These are phyloP conservation scores for Cicer judaicum DNA, from an alignment of 306 rosid species.

Conservation along the genomic window DNA sequence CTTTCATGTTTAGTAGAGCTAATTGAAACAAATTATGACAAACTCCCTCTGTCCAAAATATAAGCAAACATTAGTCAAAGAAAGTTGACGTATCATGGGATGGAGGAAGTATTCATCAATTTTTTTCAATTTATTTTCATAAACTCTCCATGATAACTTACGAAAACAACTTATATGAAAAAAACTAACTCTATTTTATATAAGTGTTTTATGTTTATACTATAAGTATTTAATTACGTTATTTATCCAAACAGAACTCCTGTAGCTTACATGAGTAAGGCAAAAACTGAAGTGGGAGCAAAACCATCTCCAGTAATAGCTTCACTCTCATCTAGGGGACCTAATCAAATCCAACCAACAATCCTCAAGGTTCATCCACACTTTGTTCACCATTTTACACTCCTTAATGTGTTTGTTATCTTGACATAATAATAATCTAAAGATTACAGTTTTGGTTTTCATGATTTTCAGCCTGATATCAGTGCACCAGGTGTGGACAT, in stretches of 20 bases:
- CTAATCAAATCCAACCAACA: slow-evolving; percentile 48
- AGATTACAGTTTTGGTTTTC: neutral
- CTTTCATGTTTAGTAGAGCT: too few species aligned
- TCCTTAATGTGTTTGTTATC: neutral
- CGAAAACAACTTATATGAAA: too few species aligned
- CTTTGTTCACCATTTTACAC: neutral
- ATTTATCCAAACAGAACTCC: slow-evolving; percentile 38
- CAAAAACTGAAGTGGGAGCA: slow-evolving; percentile 50
- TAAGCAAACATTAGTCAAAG: too few species aligned
- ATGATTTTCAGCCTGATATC: slow-evolving; percentile 62
- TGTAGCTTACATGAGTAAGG: slow-evolving; percentile 55
- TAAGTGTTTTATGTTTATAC: too few species aligned
- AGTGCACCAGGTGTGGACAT: slow-evolving; percentile 67
- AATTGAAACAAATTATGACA: too few species aligned
- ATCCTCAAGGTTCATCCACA: slow-evolving; percentile 62
- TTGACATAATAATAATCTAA: neutral
- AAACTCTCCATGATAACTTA: too few species aligned
- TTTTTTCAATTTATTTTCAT: too few species aligned
- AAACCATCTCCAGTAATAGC: slow-evolving; percentile 74
- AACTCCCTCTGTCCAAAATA: too few species aligned
- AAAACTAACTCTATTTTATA: too few species aligned
- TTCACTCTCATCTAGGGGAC: slow-evolving; percentile 71
- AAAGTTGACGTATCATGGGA: too few species aligned
- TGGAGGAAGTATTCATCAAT: too few species aligned
- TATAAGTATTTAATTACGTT: too few species aligned